These are phyloP conservation scores for Pythium rhizo-oryzae DNA, from an alignment of 352 stramenopile species.

Conservation along the genomic window DNA sequence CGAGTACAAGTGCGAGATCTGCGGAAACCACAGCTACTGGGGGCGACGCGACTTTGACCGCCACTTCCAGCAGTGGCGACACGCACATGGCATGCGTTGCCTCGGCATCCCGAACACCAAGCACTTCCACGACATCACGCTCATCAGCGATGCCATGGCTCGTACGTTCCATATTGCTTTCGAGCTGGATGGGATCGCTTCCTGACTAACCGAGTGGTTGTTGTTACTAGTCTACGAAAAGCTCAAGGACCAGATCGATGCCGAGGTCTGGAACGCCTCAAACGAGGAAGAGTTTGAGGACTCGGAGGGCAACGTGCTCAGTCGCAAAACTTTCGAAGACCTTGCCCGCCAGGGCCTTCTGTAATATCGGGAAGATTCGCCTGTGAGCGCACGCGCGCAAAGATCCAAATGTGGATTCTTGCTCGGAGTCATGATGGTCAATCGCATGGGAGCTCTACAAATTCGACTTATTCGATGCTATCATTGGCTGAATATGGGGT, in stretches of 20 bases:
- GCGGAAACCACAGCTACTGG: constrained; percentile 98
- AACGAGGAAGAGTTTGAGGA: constrained; percentile 99
- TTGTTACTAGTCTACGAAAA: constrained; percentile 93
- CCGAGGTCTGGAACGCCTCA: constrained; percentile 93
- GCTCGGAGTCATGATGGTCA: background rate
- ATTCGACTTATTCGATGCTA: constrained; percentile 4
- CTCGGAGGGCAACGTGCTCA: constrained; percentile 98
- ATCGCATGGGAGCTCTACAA: constrained; percentile 1
- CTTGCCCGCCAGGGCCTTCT: constrained; percentile 97
- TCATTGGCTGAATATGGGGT: constrained; percentile 21
- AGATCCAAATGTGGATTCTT: background rate
- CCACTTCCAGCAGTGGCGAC: constrained; percentile 98
- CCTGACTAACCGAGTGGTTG: too few species aligned
- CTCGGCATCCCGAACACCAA: constrained; percentile 99
- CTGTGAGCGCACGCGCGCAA: too few species aligned
- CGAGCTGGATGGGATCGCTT: too few species aligned
- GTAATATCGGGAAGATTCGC: constrained; percentile 38
- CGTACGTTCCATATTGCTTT: too few species aligned
- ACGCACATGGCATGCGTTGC: constrained; percentile 98
- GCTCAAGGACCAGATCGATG: constrained; percentile 93
- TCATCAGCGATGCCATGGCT: constrained; percentile 96
- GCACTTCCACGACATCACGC: constrained; percentile 99
- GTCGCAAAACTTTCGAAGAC: constrained; percentile 98
- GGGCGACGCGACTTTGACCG: constrained; percentile 96
- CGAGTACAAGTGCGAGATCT: constrained; percentile 99